Conservation (phyloP, 768 basidiomycete species). For the Pleurotus citrinopileatus region DNA sequence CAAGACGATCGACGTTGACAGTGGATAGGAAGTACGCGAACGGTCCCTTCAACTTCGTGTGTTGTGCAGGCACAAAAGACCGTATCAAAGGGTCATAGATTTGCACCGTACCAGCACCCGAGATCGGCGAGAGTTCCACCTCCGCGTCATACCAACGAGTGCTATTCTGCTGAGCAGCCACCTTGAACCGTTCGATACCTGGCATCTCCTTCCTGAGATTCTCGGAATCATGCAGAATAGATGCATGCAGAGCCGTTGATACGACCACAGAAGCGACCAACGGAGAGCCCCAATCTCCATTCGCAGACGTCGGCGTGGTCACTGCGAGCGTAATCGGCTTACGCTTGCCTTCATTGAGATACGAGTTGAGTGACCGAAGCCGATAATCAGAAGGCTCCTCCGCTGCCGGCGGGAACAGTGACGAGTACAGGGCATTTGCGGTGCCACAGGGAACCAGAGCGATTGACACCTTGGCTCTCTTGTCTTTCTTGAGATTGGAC, state of each 20-base stretch:
- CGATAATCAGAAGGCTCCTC: conserved; percentile 33
- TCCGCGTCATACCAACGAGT: conserved; percentile 64
- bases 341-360: conserved; percentile 33
- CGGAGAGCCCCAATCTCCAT: conserved; percentile 20
- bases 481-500: conserved; percentile 21
- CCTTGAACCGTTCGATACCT: conserved; percentile 81
- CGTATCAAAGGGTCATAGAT: conserved; percentile 56
- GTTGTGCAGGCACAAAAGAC: conserved; percentile 43
- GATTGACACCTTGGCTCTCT: conserved; percentile 32
- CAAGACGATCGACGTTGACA: conserved; percentile 82
- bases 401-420: conserved; percentile 58
- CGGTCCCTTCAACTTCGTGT: conserved; percentile 56
- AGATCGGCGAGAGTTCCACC: conserved; percentile 53
- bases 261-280: conserved; percentile 75
- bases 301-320: conserved; percentile 40
- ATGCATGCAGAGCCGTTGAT: conserved; percentile 83
- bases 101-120: conserved; percentile 39
- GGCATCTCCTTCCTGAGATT: conserved; percentile 64
- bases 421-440: conserved; percentile 88
- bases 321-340: conserved; percentile 53
- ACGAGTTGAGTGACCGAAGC: conserved; percentile 55
- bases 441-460: conserved; percentile 76
- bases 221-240: conserved; percentile 83
- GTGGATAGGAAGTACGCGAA: conserved; percentile 86
- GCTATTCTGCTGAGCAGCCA: conserved; percentile 77